These are phyloP conservation scores for Canariomyces notabilis DNA, from an alignment of 2,329 filamentous ascomycete genomes.

Conservation along the genomic window DNA sequence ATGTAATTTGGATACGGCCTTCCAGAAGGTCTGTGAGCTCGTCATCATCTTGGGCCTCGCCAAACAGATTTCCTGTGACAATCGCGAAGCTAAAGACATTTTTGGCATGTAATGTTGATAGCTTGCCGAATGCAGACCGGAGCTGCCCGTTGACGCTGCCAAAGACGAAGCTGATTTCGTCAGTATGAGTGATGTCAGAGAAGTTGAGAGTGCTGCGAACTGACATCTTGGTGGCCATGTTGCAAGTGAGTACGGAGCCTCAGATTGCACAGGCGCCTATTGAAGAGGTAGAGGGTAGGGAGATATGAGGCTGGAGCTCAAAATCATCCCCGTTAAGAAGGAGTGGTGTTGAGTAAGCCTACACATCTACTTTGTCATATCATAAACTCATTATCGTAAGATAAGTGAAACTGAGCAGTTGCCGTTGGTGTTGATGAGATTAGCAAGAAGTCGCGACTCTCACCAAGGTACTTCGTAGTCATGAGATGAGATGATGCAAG, in stretches of 20 bases:
- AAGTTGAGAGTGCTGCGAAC: slow-evolving; percentile 13
- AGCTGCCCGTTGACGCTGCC: slow-evolving; percentile 80
- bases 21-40: slow-evolving; percentile 60
- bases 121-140: slow-evolving; percentile 69
- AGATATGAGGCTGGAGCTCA: no score
- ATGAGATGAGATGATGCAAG: slow-evolving; percentile 8
- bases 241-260: slow-evolving; percentile 1
- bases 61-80: slow-evolving; percentile 78
- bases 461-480: no score
- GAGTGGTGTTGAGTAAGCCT: no score
- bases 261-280: not conserved
- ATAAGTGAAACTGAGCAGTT: no score
- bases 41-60: slow-evolving; percentile 53
- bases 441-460: no score
- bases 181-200: slow-evolving; percentile 17
- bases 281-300: not conserved
- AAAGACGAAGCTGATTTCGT: slow-evolving; percentile 62
- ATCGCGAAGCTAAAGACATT: slow-evolving; percentile 85
- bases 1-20: slow-evolving; percentile 67
- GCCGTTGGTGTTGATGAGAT: no score
- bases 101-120: slow-evolving; percentile 75
- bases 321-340: no score
- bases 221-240: slow-evolving; percentile 26
- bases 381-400: no score
- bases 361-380: no score